Evolutionary conservation across 306 rosid genomes (phyloP), one percentile per base, ranked within the genome.

Genomic region (Vigna hirtella): DNA sequence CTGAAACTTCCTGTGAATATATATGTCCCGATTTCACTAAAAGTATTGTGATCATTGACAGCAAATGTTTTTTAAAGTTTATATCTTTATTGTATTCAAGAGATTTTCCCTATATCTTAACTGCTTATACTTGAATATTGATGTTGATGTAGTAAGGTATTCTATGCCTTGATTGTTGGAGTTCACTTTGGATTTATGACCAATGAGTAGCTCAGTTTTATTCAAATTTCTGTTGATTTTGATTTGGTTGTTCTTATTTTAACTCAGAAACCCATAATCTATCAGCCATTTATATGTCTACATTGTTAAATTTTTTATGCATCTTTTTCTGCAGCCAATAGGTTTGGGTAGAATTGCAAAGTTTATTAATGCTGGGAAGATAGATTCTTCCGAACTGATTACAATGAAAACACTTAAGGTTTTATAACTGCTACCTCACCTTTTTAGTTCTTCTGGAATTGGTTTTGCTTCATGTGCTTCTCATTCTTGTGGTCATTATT

Each of bases 371-470:
- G 90, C 90, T 16, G 98, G 98, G 77, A 81, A 89, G 86, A 92
- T 94, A 68, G 97, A 94, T 87, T 94, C 97, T 65, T 93, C 96
- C 53, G 97, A 90, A 85, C 77, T 94, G 83, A 94, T 94, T 67
- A 84, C 97, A 18, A 94, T 94, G 92, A 94, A 94, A 86, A 91
- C 95, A 53, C 97, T 92, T 77, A 94, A 94, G 96, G 98, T 92
- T 86, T 74, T 68, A 76, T 57, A 26, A 76, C 56, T 66, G 36
- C 38, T 66, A 53, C 83, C 73, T 78, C 47, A 2, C 50, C 50
- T 45, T 3, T 12, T 45, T 5, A 45, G 15, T 45, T 45, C 34
- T 75, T 74, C 59, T 85, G 52, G 47, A 61, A 76, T 61, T 71
- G 74, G 66, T 79, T 72, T 51, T 61, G 43, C 76, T 65, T 75